Percentiles rank a stretch among this genome's conserved stretches.
These are phyloP conservation scores for Areca catechu DNA, from an alignment of 176 grass and related monocot genomes.

Conservation along the genomic window DNA sequence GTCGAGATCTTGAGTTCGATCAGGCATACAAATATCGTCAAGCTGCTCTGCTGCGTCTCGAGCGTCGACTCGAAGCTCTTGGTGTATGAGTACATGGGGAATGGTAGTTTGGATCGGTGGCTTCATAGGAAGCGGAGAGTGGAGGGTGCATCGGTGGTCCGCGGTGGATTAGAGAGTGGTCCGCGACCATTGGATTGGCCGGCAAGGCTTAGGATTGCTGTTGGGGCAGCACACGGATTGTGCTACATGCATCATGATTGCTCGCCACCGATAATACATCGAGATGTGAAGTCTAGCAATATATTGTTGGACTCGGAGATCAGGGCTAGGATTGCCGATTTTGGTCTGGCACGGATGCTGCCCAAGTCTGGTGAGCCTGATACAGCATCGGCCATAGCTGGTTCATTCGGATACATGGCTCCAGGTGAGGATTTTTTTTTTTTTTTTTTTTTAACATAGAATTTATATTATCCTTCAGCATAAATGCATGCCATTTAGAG, in stretches of 20 bases:
- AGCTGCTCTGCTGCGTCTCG: slow-evolving; percentile 66
- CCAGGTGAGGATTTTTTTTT: too few relatives aligned
- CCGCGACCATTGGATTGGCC: slow-evolving; percentile 43
- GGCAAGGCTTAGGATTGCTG: slow-evolving; percentile 48
- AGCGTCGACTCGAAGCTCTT: slow-evolving; percentile 54
- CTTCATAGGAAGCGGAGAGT: slow-evolving; percentile 32
- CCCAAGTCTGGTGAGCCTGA: slow-evolving; percentile 27
- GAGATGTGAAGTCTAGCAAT: slow-evolving; percentile 80
- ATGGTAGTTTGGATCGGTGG: slow-evolving; percentile 71
- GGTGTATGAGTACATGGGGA: slow-evolving; percentile 84
- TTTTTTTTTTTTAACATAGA: too few relatives aligned
- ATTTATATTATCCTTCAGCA: too few relatives aligned
- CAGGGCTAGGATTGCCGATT: slow-evolving; percentile 52
- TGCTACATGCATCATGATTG: slow-evolving; percentile 88
- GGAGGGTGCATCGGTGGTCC: not conserved
- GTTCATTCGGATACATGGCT: slow-evolving; percentile 91
- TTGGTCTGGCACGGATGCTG: slow-evolving; percentile 77
- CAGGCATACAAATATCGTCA: slow-evolving; percentile 76
- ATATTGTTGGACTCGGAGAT: slow-evolving; percentile 73
- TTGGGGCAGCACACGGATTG: slow-evolving; percentile 48
- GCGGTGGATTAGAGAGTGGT: too few relatives aligned
- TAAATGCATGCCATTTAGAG: too few relatives aligned
- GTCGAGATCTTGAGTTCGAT: slow-evolving; percentile 53
- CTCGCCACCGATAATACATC: slow-evolving; percentile 63
- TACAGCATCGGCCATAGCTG: slow-evolving; percentile 54